Base-by-base conservation (phyloP, 1,284 basidiomycete species). In the Vanrija sp. region DNA sequence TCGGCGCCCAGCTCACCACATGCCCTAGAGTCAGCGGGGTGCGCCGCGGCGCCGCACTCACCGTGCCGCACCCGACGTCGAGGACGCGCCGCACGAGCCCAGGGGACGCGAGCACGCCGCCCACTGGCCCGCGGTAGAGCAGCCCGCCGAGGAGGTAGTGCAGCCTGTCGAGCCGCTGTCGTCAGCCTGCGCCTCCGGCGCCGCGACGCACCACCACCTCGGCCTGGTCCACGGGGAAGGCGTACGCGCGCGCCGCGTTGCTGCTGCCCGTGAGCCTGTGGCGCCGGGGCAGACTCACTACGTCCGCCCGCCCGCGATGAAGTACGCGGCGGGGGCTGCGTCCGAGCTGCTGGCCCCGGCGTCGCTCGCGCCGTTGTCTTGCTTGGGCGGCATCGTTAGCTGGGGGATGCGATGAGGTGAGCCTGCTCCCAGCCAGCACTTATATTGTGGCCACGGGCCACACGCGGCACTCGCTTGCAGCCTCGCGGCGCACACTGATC, bases 11-110 rank as follows among this genome's bases (percentile, higher is more conserved):
- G 10, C 48, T 22, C 31, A 47, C 43, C 41, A 55, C 20, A 49
- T 50, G 12, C 38, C 44, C 47, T 54, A n/a, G 18, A 19, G 18
- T 14, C 20, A 16, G 6, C 37, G 23, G 19, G 38, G 36, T n/a
- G 16, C 16, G 15, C 10, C 25, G 15, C 15, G 20, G 19, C 14
- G 16, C 37, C 18, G 35, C 2, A 59, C 53, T 41, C 41, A 63
- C 61, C 44, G 59, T 61, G 14, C 61, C 61, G 53, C 56, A 61
- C 4, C 59, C 61, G n/a, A 63, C 46, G 36, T 63, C 61, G 18
- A 63, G 37, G 12, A 60, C 12, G 18, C 61, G 41, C 12, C 38
- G 51, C 8, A 20, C 15, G 14, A 45, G 44, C 1, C 39, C 31
- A 3, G 19, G 14, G 20, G 52, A 36, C 5, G 38, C 27, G n/a